phyloP scores from a whole-genome alignment of 2,329 filamentous ascomycete genomes.

The Chaetomiaceae sp. region DNA sequence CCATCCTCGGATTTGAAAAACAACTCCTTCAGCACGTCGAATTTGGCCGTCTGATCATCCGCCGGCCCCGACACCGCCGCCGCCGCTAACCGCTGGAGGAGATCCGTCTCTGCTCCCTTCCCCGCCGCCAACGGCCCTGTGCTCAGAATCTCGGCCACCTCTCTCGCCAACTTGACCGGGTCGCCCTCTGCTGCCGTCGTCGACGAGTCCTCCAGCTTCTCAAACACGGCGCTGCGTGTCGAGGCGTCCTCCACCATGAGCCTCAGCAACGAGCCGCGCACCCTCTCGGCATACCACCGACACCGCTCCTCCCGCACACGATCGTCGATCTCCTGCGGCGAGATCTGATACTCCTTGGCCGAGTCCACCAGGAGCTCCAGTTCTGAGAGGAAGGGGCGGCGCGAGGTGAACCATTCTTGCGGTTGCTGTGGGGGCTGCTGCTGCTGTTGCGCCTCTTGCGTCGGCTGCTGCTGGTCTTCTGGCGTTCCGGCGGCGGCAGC shows the following conservation, averaged over 20 bases:
- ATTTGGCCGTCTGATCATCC: conserved; percentile 11
- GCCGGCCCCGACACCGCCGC: no score
- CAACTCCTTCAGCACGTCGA: conserved; percentile 22
- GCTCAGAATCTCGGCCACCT: conserved; percentile 20
- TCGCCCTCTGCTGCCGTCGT: conserved; percentile 1
- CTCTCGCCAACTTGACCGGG: conserved; percentile 7
- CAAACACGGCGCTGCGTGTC: conserved; percentile 15
- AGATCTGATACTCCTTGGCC: conserved; percentile 40
- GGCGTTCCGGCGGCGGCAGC: neutral
- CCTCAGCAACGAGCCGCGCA: conserved; percentile 20
- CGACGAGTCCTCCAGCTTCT: conserved; percentile 22
- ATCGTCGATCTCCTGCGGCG: conserved; percentile 43
- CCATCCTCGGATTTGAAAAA: conserved; percentile 23
- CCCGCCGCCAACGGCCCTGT: conserved; percentile 19
- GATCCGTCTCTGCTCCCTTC: neutral
- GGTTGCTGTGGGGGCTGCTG: conserved; percentile 18
- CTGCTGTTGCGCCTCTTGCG: neutral
- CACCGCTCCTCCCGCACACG: conserved; percentile 48
- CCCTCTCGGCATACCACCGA: conserved; percentile 45
- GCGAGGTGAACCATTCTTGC: conserved; percentile 50
- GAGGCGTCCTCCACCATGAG: conserved; percentile 22
- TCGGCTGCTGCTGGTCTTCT: neutral
- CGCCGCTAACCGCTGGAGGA: conserved; percentile 17
- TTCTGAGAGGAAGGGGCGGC: conserved; percentile 45
- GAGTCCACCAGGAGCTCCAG: conserved; percentile 46